A percentile compares a stretch with the other conserved stretches of the same genome.
Evolutionary conservation across 768 basidiomycete genomes (phyloP).

Genomic region (Lactarius akahatsu): DNA sequence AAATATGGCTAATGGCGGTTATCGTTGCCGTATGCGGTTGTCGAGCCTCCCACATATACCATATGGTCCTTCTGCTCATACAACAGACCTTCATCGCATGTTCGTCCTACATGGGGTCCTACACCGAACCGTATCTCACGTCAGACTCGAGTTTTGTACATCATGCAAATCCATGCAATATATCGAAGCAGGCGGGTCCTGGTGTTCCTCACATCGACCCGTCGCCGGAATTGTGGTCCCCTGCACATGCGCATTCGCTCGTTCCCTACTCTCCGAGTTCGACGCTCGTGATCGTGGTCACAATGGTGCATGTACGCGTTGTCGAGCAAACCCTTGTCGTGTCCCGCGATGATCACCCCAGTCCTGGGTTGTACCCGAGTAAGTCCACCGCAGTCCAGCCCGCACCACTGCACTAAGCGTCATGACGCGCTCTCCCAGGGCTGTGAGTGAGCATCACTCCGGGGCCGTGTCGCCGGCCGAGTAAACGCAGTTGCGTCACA

Average conservation of each 20-base stretch:
- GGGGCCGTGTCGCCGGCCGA: not conserved
- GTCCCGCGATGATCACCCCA: not conserved
- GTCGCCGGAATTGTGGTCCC: not conserved
- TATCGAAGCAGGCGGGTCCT: constrained; percentile 1
- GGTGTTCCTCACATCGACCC: not conserved
- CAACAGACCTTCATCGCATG: not conserved
- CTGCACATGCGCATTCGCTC: not conserved
- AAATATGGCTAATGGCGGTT: not conserved
- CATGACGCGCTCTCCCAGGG: not conserved
- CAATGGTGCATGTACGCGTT: constrained; percentile 3
- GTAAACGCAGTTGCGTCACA: not conserved
- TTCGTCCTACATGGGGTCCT: not conserved
- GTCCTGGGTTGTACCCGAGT: constrained; percentile 1
- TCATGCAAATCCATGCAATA: constrained; percentile 1
- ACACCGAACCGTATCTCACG: no score
- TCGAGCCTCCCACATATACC: not conserved
- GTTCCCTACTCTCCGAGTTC: not conserved
- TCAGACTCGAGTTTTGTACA: not conserved
- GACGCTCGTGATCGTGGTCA: not conserved
- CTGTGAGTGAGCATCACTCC: not conserved
- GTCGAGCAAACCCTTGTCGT: not conserved
- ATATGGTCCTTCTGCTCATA: not conserved
- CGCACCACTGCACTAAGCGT: not conserved
- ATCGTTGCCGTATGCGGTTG: not conserved
- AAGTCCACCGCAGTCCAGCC: not conserved